Base-by-base conservation (phyloP, 2,329 filamentous ascomycete genomes). In the Sporothrix globosa region DNA sequence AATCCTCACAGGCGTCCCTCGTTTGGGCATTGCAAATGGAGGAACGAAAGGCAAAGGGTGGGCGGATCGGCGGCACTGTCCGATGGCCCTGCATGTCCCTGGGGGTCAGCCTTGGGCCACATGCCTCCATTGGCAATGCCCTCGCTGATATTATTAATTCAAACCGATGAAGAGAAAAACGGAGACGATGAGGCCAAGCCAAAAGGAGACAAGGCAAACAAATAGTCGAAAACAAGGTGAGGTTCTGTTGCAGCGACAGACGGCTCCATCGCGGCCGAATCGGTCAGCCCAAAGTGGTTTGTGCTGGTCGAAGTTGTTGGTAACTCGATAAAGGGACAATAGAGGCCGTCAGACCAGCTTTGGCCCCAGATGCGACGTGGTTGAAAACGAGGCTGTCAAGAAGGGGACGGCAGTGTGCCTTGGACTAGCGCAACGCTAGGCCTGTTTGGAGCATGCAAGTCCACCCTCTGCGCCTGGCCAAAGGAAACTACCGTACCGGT, bases 381-480 rank as follows among this genome's bases (percentile, higher is more conserved):
- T 27, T n/a, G 17, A 68, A 67, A 68, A 68, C 66, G 39, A 68
- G 66, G 66, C 66, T 68, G 52, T 68, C 50, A 52, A 41, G 10
- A 48, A 27, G 11, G 21, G 34, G 17, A 50, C 21, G 67, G 67
- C 67, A 60, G 67, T 69, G 67, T 69, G 67, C 67, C 67, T 69
- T 69, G 67, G 53, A 44, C 67, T 69, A 69, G 39, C 21, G 53
- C 54, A 27, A 21, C 67, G 53, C 53, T 61, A 56, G 9, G 27
- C 39, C 21, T 30, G 46, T 30, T 46, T 53, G 34, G 52, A 46
- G 30, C 17, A 9, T 6, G 9, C 27, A 19, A 46, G 34, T 9
- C 50, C 50, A 41, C 30, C 13, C 34, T 67, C 17, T 46, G n/a
- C 39, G 39, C 13, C 58, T 46, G 9, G 13, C 58, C 39, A 46